A percentile compares a stretch with the other conserved stretches of the same genome.
Evolutionary conservation across 208 protist species (phyloP).

Genomic region (Giardia muris): DNA sequence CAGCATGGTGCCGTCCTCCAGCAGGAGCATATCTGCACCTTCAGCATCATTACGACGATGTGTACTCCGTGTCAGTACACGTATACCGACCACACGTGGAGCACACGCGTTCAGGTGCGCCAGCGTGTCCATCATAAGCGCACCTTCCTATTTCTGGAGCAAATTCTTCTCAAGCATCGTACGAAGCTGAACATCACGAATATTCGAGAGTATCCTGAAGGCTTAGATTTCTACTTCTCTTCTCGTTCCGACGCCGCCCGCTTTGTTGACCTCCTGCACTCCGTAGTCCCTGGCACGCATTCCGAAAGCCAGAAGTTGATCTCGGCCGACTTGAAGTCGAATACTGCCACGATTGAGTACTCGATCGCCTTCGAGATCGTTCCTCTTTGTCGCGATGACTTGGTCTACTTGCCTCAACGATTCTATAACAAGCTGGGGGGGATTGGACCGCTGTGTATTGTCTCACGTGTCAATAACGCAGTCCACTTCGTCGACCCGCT

Average conservation of each 20-base stretch:
- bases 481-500: conserved; percentile 26
- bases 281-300: conserved; percentile 2
- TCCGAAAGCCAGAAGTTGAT: not conserved
- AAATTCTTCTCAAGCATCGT: not conserved
- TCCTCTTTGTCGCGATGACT: not conserved
- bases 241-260: not conserved
- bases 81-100: conserved; percentile 25
- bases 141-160: conserved; percentile 26
- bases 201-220: not conserved
- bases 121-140: not conserved
- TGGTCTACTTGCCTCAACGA: not conserved
- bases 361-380: not conserved
- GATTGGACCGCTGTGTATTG: not conserved
- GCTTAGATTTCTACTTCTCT: conserved; percentile 14
- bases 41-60: not conserved
- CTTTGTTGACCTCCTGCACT: conserved; percentile 19
- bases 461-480: not conserved
- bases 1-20: not conserved
- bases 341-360: conserved; percentile 12
- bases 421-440: not conserved
- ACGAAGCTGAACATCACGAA: not conserved
- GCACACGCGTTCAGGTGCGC: not conserved
- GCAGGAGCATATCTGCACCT: conserved; percentile 8
- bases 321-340: conserved; percentile 24
- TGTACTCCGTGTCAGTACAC: conserved; percentile 17